Percentiles rank a stretch among this genome's conserved stretches.
phyloP scores from a whole-genome alignment of 768 basidiomycete species.

The Phylloporus sp. region DNA sequence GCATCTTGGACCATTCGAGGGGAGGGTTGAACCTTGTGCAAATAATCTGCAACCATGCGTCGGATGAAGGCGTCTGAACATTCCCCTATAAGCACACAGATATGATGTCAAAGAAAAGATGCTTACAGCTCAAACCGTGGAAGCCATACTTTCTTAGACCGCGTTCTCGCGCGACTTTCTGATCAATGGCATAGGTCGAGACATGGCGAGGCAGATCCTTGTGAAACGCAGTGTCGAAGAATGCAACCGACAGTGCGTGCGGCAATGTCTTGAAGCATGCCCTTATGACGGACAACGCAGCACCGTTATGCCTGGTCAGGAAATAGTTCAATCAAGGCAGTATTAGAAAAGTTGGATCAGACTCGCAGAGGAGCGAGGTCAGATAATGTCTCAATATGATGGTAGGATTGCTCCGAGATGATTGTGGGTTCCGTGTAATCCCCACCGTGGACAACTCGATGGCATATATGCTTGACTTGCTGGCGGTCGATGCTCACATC shows the following conservation, averaged over 20 bases:
- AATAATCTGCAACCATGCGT: slow-evolving; percentile 50
- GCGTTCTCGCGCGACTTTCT: slow-evolving; percentile 50
- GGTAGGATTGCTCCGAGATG: slow-evolving; percentile 62
- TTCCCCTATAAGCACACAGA: neutral
- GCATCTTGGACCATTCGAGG: neutral
- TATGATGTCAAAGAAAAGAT: neutral
- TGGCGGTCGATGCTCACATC: slow-evolving; percentile 39
- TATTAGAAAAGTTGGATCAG: neutral
- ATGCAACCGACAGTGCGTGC: slow-evolving; percentile 67
- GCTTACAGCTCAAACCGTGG: slow-evolving; percentile 73
- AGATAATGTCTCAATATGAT: slow-evolving; percentile 69
- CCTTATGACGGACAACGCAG: slow-evolving; percentile 55
- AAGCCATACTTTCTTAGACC: slow-evolving; percentile 89
- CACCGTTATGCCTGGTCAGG: slow-evolving; percentile 50
- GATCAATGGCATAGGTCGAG: slow-evolving; percentile 74
- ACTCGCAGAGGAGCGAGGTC: slow-evolving; percentile 77
- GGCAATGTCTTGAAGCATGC: slow-evolving; percentile 61
- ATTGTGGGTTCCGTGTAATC: slow-evolving; percentile 65
- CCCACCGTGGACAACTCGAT: slow-evolving; percentile 86
- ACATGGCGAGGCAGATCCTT: slow-evolving; percentile 69
- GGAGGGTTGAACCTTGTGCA: slow-evolving; percentile 43
- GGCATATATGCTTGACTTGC: slow-evolving; percentile 55
- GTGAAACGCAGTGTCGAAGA: slow-evolving; percentile 89
- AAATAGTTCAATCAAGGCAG: neutral
- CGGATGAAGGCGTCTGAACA: slow-evolving; percentile 62